Evolutionary conservation across 768 basidiomycete species (phyloP).

Genomic region (Leccinum variicolor): DNA sequence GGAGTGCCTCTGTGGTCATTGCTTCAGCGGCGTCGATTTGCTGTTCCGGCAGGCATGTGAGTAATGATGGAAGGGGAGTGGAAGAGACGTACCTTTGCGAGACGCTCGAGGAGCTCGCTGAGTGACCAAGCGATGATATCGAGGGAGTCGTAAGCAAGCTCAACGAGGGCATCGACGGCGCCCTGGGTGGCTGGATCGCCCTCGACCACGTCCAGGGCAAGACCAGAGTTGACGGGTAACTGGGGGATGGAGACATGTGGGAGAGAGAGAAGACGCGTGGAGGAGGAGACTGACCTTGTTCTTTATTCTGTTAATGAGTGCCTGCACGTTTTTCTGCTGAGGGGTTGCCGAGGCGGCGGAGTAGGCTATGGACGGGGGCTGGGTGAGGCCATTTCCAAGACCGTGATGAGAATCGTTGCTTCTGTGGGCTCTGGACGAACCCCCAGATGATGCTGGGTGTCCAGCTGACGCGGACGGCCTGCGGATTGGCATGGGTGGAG

Average conservation of each 20-base stretch:
- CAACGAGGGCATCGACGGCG: constrained; percentile 75
- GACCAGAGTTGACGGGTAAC: constrained; percentile 86
- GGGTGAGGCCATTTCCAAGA: constrained; percentile 29
- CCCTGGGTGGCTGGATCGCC: constrained; percentile 71
- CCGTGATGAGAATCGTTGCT: constrained; percentile 61
- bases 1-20: constrained; percentile 66
- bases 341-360: constrained; percentile 45
- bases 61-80: not conserved
- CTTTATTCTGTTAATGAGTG: constrained; percentile 75
- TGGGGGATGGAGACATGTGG: constrained; percentile 27
- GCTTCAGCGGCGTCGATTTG: constrained; percentile 53
- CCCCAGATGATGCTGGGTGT: constrained; percentile 32
- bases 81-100: constrained; percentile 59
- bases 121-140: constrained; percentile 80
- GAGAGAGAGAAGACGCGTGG: not conserved
- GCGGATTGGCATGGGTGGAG: constrained; percentile 45
- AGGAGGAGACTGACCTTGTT: constrained; percentile 56
- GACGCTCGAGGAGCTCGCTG: constrained; percentile 71
- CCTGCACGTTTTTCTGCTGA: constrained; percentile 80
- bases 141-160: constrained; percentile 71
- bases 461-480: constrained; percentile 59
- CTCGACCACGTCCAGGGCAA: constrained; percentile 69
- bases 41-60: constrained; percentile 30
- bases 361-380: constrained; percentile 37
- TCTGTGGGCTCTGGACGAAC: constrained; percentile 51